Percentiles rank a stretch among this genome's conserved stretches.
phyloP scores from a whole-genome alignment of 2,329 filamentous ascomycete species.

The Penicillium sp. region DNA sequence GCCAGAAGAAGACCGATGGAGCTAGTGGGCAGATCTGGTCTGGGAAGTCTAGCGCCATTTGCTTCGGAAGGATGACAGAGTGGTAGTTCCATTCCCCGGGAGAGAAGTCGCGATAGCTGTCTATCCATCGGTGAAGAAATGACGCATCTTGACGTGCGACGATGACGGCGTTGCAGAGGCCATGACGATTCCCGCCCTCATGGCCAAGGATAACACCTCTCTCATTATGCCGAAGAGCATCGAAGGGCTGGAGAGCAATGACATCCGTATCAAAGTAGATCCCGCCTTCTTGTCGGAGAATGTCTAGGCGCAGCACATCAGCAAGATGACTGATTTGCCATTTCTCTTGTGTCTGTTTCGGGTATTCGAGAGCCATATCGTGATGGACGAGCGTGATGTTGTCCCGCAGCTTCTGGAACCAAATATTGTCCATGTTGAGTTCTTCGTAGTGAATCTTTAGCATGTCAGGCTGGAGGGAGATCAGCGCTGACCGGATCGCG shows the following conservation, averaged over 20 bases:
- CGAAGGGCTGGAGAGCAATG: slow-evolving; percentile 35
- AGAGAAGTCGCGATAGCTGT: slow-evolving; percentile 35
- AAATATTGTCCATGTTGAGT: slow-evolving; percentile 39
- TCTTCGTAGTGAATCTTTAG: slow-evolving; percentile 43
- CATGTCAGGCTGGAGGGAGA: slow-evolving; percentile 38
- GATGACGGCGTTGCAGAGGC: slow-evolving; percentile 43
- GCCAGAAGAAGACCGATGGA: slow-evolving; percentile 43
- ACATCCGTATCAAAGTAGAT: slow-evolving; percentile 42
- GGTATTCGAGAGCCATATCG: slow-evolving; percentile 33
- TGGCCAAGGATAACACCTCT: slow-evolving; percentile 36
- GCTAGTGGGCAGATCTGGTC: slow-evolving; percentile 39
- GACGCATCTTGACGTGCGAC: slow-evolving; percentile 36
- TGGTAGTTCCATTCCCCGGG: slow-evolving; percentile 43
- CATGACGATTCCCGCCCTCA: slow-evolving; percentile 42
- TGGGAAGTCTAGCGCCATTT: slow-evolving; percentile 27
- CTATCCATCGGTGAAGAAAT: slow-evolving; percentile 39
- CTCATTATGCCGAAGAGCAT: slow-evolving; percentile 28
- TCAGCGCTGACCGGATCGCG: slow-evolving; percentile 38
- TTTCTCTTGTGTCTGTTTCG: slow-evolving; percentile 22
- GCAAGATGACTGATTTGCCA: slow-evolving; percentile 26
- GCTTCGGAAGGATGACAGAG: slow-evolving; percentile 36
- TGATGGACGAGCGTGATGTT: slow-evolving; percentile 39
- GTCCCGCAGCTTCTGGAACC: slow-evolving; percentile 36
- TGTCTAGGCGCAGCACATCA: slow-evolving; percentile 37
- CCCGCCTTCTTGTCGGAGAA: slow-evolving; percentile 37